phyloP scores from a whole-genome alignment of 1,284 basidiomycete species.

The Bondarzewia mesenterica region DNA sequence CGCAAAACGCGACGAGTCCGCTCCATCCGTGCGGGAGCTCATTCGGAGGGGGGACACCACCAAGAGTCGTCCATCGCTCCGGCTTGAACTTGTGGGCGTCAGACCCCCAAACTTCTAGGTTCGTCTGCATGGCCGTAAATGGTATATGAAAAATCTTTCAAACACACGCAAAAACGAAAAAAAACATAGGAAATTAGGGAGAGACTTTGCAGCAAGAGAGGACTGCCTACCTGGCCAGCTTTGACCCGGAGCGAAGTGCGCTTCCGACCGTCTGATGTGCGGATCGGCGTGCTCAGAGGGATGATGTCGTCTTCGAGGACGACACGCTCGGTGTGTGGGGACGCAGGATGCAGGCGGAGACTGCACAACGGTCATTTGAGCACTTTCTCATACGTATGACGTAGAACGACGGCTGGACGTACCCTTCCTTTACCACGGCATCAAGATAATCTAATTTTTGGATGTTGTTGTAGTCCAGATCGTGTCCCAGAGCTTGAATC shows the following conservation, averaged over 20 bases:
- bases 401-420: not conserved
- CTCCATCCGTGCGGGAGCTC: conserved; percentile 11
- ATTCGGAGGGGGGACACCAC: conserved; percentile 1
- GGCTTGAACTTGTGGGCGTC: conserved; percentile 21
- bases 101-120: conserved; percentile 19
- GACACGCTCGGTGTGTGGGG: conserved; percentile 16
- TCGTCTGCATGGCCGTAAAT: conserved; percentile 15
- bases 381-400: not conserved
- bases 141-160: conserved; percentile 17
- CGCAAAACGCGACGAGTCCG: conserved; percentile 12
- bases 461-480: conserved; percentile 23
- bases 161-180: not conserved
- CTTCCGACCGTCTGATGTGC: conserved; percentile 12
- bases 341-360: conserved; percentile 16
- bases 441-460: conserved; percentile 22
- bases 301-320: conserved; percentile 16
- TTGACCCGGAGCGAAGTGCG: conserved; percentile 12
- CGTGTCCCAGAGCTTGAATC: conserved; percentile 11
- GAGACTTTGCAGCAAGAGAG: not conserved
- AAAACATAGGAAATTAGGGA: no score
- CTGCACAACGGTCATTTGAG: conserved; percentile 3
- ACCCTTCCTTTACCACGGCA: conserved; percentile 19
- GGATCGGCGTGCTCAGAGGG: conserved; percentile 16
- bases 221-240: conserved; percentile 15
- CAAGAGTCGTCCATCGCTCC: conserved; percentile 11